Evolutionary conservation across 129 eudicot species (phyloP).

Genomic region (Saussurea involucrata): DNA sequence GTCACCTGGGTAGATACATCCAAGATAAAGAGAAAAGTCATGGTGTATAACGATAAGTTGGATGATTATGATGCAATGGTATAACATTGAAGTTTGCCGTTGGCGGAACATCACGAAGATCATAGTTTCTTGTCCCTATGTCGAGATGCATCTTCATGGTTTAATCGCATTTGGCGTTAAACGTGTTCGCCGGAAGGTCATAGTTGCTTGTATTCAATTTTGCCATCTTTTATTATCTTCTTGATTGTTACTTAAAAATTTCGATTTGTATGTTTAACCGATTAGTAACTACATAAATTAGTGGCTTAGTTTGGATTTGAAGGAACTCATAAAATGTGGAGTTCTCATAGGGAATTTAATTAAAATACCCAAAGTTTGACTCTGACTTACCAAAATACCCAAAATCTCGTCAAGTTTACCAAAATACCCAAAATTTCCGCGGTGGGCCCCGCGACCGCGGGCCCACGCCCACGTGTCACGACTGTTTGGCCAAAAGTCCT

Average conservation of each 20-base stretch:
- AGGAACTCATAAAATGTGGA: too few species aligned
- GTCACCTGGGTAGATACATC: constrained; percentile 96
- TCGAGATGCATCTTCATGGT: background rate
- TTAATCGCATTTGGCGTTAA: background rate
- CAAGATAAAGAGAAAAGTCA: constrained; percentile 80
- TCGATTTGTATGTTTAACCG: background rate
- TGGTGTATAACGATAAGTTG: constrained; percentile 72
- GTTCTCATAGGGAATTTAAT: too few species aligned
- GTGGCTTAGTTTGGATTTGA: too few species aligned
- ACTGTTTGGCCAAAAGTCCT: too few species aligned
- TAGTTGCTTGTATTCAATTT: background rate
- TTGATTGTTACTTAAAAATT: background rate
- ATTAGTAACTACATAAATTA: too few species aligned
- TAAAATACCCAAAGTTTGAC: too few species aligned
- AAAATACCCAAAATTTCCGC: too few species aligned
- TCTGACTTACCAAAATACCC: too few species aligned
- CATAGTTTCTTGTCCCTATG: background rate
- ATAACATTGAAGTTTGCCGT: constrained; percentile 14
- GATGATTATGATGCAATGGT: constrained; percentile 90
- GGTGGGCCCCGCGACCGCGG: too few species aligned
- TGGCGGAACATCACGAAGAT: background rate
- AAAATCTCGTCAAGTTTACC: too few species aligned
- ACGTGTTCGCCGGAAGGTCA: background rate
- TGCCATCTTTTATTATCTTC: background rate
- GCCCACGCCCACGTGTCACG: too few species aligned